phyloP scores from a whole-genome alignment of 2,329 filamentous ascomycete species.

The Colletotrichum simmondsii region DNA sequence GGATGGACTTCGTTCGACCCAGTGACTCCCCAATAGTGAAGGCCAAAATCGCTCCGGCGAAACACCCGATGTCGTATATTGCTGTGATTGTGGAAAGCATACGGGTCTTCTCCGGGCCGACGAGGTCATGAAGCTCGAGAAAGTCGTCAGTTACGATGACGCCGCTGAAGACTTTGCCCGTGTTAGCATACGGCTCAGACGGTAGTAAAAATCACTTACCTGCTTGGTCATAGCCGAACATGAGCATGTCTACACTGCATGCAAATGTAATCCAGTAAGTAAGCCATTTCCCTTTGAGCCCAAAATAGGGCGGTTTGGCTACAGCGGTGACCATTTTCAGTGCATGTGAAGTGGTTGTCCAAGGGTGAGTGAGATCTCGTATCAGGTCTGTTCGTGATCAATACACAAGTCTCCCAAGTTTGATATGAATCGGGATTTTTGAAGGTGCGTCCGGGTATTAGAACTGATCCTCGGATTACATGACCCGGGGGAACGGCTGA shows the following conservation, averaged over 20 bases:
- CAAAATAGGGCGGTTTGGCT: not conserved
- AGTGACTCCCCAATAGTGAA: not conserved
- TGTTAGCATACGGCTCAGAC: not conserved
- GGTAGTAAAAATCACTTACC: not conserved
- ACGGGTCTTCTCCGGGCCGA: not conserved
- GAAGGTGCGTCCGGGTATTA: not conserved
- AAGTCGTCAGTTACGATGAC: not conserved
- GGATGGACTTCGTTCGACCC: not conserved
- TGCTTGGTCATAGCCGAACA: not conserved
- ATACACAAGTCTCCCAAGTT: not conserved
- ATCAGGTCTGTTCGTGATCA: not conserved
- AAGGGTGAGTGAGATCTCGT: not conserved
- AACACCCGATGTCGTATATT: not conserved
- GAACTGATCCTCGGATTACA: not conserved
- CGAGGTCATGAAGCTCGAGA: not conserved
- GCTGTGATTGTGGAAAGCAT: not conserved
- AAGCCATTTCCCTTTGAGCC: not conserved
- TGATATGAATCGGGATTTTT: not conserved
- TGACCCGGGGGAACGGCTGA: not conserved
- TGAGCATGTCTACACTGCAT: not conserved
- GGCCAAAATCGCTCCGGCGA: not conserved
- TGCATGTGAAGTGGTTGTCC: not conserved
- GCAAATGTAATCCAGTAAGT: not conserved
- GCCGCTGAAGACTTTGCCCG: not conserved
- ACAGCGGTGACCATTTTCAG: not conserved